Percentiles rank a stretch among this genome's conserved stretches.
Evolutionary conservation across 2,329 filamentous ascomycete genomes (phyloP).

Genomic region (Dothideomycetes sp.): DNA sequence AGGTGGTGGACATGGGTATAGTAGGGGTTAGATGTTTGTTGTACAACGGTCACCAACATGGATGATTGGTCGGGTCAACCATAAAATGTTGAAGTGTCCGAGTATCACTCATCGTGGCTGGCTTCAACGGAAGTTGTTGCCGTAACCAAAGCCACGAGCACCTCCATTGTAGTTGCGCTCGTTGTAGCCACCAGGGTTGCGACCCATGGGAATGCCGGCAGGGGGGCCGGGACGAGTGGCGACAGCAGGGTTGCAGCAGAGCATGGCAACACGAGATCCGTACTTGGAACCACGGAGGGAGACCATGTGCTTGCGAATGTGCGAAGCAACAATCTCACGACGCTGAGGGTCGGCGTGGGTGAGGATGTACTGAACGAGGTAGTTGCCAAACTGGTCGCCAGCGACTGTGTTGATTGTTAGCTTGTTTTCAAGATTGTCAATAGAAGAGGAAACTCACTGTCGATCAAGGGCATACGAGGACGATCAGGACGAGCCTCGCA

Average conservation of each 20-base stretch:
- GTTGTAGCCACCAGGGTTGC: slow-evolving; percentile 8
- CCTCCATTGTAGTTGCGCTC: slow-evolving; percentile 13
- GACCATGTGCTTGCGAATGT: slow-evolving; percentile 98
- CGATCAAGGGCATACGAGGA: slow-evolving; percentile 91
- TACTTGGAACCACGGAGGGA: slow-evolving; percentile 97
- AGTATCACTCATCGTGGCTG: not conserved
- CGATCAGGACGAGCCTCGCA: slow-evolving; percentile 85
- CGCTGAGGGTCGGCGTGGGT: slow-evolving; percentile 81
- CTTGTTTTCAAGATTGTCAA: not conserved
- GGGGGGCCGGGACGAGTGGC: slow-evolving; percentile 83
- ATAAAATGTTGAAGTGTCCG: slow-evolving; percentile 1
- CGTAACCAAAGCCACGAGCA: slow-evolving; percentile 5
- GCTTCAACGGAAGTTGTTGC: slow-evolving; percentile 7
- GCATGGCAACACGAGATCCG: slow-evolving; percentile 95
- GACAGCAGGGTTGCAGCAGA: slow-evolving; percentile 90
- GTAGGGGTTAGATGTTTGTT: slow-evolving; percentile 8
- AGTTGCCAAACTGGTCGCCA: slow-evolving; percentile 98
- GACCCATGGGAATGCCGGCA: slow-evolving; percentile 43
- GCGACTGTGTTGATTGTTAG: slow-evolving; percentile 49
- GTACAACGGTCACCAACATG: slow-evolving; percentile 4
- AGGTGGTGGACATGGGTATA: slow-evolving; percentile 10
- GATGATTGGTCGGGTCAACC: slow-evolving; percentile 7
- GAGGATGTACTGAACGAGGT: slow-evolving; percentile 93
- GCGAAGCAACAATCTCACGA: slow-evolving; percentile 82
- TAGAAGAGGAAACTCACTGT: slow-evolving; percentile 48